phyloP scores from a whole-genome alignment of 306 rosid genomes.

The Dalbergia oliveri region DNA sequence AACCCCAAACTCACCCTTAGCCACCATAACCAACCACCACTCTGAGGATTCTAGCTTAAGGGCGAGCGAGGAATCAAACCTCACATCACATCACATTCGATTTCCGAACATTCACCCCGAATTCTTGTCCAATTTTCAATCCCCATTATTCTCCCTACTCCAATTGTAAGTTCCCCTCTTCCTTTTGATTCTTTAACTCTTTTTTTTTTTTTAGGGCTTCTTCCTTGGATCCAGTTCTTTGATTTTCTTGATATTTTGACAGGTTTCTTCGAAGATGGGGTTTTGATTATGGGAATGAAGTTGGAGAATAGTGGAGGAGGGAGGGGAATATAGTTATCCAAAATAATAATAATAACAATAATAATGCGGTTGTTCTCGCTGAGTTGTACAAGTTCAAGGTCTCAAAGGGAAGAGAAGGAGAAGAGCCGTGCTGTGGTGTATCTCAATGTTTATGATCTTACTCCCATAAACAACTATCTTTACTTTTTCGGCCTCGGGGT shows the following conservation, averaged over 20 bases:
- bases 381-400: constrained; percentile 45
- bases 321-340: background rate
- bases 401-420: constrained; percentile 54
- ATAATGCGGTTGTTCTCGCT: constrained; percentile 84
- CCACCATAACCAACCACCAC: background rate
- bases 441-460: constrained; percentile 95
- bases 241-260: constrained; percentile 2
- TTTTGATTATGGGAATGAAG: constrained; percentile 48
- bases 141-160: background rate
- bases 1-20: background rate
- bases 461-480: constrained; percentile 83
- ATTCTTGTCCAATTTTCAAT: constrained; percentile 34
- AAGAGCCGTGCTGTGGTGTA: constrained; percentile 59
- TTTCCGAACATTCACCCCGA: background rate
- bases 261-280: constrained; percentile 50
- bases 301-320: constrained; percentile 39
- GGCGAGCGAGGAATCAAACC: background rate
- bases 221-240: background rate
- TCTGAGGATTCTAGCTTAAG: background rate
- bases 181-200: background rate
- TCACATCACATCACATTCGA: background rate
- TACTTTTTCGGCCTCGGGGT: constrained; percentile 83
- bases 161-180: constrained; percentile 37
- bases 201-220: background rate
- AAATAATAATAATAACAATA: background rate